Percentiles rank a stretch among this genome's conserved stretches.
phyloP scores from a whole-genome alignment of 768 basidiomycete species.

The Collybiopsis luxurians region DNA sequence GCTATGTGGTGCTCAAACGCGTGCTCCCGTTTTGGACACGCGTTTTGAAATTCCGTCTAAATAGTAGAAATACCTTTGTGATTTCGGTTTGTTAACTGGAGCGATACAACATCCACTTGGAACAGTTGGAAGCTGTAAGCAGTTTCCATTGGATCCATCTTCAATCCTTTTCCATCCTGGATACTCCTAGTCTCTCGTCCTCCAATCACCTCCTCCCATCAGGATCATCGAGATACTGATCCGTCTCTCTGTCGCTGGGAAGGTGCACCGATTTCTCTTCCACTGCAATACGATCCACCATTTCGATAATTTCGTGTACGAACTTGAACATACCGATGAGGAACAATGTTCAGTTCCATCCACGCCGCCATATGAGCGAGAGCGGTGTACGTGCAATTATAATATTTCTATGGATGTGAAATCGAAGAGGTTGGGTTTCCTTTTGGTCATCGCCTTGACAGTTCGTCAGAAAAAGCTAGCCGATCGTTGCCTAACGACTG shows the following conservation, averaged over 20 bases:
- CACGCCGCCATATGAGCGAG: not conserved
- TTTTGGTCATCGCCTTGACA: no score
- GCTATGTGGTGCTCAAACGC: no score
- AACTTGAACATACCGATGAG: constrained; percentile 62
- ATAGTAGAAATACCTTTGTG: no score
- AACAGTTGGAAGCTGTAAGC: constrained; percentile 57
- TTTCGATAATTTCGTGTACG: constrained; percentile 66
- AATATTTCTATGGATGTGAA: not conserved
- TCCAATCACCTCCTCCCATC: no score
- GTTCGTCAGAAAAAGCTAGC: no score
- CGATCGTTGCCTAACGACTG: no score
- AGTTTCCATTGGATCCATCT: constrained; percentile 56
- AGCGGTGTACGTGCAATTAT: not conserved
- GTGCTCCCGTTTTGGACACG: no score
- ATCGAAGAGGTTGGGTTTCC: constrained; percentile 1
- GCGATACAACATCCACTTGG: constrained; percentile 64
- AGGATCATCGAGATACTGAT: no score
- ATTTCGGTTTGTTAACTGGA: no score
- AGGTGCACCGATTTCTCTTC: constrained; percentile 55
- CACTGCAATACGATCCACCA: constrained; percentile 57
- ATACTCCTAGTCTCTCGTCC: no score
- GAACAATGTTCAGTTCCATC: constrained; percentile 44
- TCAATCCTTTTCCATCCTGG: no score
- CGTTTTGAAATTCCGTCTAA: no score
- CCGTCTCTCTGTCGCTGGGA: constrained; percentile 19